Conservation (phyloP, 148 eudicot genomes). For the Chenopodium berlandieri region DNA sequence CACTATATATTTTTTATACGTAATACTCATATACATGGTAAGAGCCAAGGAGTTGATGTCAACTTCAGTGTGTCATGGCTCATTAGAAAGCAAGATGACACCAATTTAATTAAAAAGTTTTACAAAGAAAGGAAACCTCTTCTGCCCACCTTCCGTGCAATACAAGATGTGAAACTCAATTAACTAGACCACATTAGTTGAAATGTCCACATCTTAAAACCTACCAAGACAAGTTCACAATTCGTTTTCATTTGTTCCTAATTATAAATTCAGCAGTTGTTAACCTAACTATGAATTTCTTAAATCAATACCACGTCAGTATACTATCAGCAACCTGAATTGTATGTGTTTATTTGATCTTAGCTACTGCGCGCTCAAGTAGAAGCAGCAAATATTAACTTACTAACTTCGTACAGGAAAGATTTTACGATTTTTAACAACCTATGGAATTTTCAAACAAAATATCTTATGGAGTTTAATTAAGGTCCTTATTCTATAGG, state of each 20-base stretch:
- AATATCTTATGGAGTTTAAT: too few species aligned
- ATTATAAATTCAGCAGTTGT: constrained; percentile 1
- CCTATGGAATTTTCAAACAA: not conserved
- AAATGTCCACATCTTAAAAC: constrained; percentile 27
- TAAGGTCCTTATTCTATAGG: not conserved
- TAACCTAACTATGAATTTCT: constrained; percentile 9
- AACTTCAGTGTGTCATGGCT: not conserved
- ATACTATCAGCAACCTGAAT: not conserved
- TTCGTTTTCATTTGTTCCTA: not conserved
- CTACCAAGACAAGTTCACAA: constrained; percentile 12
- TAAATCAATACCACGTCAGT: not conserved
- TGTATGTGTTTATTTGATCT: too few species aligned
- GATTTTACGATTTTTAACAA: not conserved
- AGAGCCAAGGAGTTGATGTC: not conserved
- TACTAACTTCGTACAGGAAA: not conserved
- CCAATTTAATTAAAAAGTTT: not conserved
- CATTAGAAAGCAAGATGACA: not conserved
- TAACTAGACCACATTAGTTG: constrained; percentile 14
- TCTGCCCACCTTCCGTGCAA: not conserved
- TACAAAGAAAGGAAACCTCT: not conserved
- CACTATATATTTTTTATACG: not conserved
- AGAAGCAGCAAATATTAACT: not conserved
- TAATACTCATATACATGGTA: not conserved
- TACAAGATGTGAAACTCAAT: constrained; percentile 1
- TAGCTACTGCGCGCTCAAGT: too few species aligned